Conservation (phyloP, 148 eudicot species). For the Agrostemma githago region DNA sequence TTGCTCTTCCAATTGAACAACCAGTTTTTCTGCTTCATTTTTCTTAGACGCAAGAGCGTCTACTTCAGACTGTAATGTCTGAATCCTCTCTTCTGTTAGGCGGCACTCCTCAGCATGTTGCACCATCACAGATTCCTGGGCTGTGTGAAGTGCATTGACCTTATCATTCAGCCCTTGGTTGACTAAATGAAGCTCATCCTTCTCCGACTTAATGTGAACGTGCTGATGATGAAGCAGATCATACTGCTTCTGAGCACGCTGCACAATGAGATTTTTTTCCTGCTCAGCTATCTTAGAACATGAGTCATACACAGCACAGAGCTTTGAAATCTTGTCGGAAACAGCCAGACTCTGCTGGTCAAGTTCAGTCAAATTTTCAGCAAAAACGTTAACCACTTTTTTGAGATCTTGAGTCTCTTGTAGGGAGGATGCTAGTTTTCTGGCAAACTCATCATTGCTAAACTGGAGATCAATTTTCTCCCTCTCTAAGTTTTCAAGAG, state of each 20-base stretch:
- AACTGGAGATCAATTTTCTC: slow-evolving; percentile 54
- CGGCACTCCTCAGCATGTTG: slow-evolving; percentile 91
- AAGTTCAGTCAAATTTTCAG: slow-evolving; percentile 47
- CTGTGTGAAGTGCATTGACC: slow-evolving; percentile 60
- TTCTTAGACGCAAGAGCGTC: slow-evolving; percentile 52
- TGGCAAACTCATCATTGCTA: slow-evolving; percentile 42
- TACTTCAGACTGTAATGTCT: slow-evolving; percentile 57
- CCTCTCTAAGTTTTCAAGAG: slow-evolving; percentile 47
- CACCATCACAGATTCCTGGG: slow-evolving; percentile 63
- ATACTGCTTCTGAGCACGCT: slow-evolving; percentile 46
- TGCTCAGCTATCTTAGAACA: slow-evolving; percentile 42
- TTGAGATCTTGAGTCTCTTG: slow-evolving; percentile 62
- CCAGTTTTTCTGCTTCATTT: slow-evolving; percentile 45
- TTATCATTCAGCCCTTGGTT: slow-evolving; percentile 54
- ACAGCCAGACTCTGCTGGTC: slow-evolving; percentile 59
- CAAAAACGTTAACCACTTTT: slow-evolving; percentile 44
- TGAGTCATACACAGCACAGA: slow-evolving; percentile 43
- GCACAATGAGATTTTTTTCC: slow-evolving; percentile 48
- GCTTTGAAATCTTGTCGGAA: slow-evolving; percentile 51
- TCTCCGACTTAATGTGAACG: slow-evolving; percentile 48
- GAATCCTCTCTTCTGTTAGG: slow-evolving; percentile 67
- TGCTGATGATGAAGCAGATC: slow-evolving; percentile 49
- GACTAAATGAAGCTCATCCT: slow-evolving; percentile 43
- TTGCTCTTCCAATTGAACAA: slow-evolving; percentile 49
- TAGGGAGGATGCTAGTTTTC: slow-evolving; percentile 46